These are phyloP conservation scores for Rhynchospora breviuscula DNA, from an alignment of 176 grass and related monocot species.

Conservation along the genomic window DNA sequence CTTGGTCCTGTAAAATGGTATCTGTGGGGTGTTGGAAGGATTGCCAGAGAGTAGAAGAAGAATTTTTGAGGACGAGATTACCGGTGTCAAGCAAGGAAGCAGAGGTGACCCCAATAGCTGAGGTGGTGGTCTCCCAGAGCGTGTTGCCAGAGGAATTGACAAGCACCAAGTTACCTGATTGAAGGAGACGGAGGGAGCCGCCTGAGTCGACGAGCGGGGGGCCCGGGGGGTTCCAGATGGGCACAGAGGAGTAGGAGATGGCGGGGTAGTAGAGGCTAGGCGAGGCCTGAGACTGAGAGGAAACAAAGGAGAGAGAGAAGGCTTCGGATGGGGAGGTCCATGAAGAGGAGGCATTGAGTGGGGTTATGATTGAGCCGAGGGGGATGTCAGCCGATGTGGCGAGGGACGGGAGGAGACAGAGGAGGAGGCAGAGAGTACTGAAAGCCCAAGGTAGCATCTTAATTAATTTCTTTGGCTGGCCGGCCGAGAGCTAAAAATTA, in stretches of 20 bases:
- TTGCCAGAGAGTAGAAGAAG: slow-evolving; percentile 40
- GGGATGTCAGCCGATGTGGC: slow-evolving; percentile 41
- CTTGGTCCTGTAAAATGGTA: slow-evolving; percentile 68
- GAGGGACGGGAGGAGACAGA: slow-evolving; percentile 26
- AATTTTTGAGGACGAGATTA: slow-evolving; percentile 56
- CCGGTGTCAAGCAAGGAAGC: slow-evolving; percentile 47
- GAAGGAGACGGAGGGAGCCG: slow-evolving; percentile 49
- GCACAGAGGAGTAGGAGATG: slow-evolving; percentile 44
- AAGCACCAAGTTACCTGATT: slow-evolving; percentile 62
- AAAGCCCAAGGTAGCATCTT: slow-evolving; percentile 33
- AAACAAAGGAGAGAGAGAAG: slow-evolving; percentile 62
- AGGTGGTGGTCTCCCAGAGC: slow-evolving; percentile 64
- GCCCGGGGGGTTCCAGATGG: slow-evolving; percentile 46
- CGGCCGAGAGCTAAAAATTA: no score
- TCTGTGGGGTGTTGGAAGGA: slow-evolving; percentile 69
- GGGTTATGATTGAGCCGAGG: slow-evolving; percentile 49
- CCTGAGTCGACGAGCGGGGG: slow-evolving; percentile 58
- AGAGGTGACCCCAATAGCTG: slow-evolving; percentile 25
- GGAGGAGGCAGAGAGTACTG: neutral
- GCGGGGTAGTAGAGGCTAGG: slow-evolving; percentile 61
- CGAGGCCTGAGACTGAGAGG: slow-evolving; percentile 35
- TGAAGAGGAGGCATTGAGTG: slow-evolving; percentile 27
- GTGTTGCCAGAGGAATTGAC: slow-evolving; percentile 55
- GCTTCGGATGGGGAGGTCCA: slow-evolving; percentile 47
- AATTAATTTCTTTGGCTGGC: neutral